These are phyloP conservation scores for Medicago ruthenica DNA, from an alignment of 306 rosid genomes.

Conservation along the genomic window DNA sequence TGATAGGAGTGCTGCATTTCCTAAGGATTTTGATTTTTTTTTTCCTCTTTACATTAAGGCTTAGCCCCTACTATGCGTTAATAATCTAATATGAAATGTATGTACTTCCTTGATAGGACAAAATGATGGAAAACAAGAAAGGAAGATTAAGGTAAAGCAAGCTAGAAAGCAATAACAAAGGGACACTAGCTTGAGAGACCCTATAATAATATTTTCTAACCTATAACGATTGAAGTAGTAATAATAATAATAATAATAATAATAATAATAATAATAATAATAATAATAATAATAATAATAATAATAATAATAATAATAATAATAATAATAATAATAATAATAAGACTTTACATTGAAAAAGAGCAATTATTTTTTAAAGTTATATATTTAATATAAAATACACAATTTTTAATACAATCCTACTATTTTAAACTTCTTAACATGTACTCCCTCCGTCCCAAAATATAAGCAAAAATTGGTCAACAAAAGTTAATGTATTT, in stretches of 20 bases:
- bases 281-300: slow-evolving; percentile 46
- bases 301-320: slow-evolving; percentile 37
- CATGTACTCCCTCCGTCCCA: too few relatives aligned
- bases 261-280: slow-evolving; percentile 45
- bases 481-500: too few relatives aligned
- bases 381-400: too few relatives aligned
- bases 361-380: too few relatives aligned
- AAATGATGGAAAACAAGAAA: slow-evolving; percentile 26
- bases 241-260: slow-evolving; percentile 37
- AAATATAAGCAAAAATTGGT: too few relatives aligned
- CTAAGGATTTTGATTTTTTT: too few relatives aligned
- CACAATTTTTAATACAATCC: too few relatives aligned
- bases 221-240: slow-evolving; percentile 58
- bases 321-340: slow-evolving; percentile 45
- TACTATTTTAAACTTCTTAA: too few relatives aligned
- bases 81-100: neutral
- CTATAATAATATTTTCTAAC: slow-evolving; percentile 57
- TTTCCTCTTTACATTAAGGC: too few relatives aligned
- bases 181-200: slow-evolving; percentile 37
- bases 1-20: too few relatives aligned
- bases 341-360: too few relatives aligned
- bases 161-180: slow-evolving; percentile 29
- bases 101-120: neutral
- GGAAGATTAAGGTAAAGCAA: slow-evolving; percentile 31
- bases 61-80: too few relatives aligned